Evolutionary conservation across 1,284 basidiomycete species (phyloP).

Genomic region (Ceratobasidium sp.): DNA sequence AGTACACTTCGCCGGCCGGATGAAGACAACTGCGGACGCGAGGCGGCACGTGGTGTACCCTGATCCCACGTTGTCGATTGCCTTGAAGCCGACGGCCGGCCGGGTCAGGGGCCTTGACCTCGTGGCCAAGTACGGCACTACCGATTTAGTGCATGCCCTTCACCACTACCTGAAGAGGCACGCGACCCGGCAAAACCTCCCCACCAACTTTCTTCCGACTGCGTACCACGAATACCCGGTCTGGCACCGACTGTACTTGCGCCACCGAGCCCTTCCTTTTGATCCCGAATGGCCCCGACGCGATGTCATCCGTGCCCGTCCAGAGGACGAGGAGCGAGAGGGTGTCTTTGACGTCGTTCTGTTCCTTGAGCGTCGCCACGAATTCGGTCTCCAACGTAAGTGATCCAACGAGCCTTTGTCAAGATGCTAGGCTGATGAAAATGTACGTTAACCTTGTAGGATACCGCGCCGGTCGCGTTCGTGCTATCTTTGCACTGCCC

Average conservation of each 20-base stretch:
- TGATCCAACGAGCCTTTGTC: neutral
- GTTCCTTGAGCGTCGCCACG: neutral
- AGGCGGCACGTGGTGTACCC: no score
- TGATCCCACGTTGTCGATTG: no score
- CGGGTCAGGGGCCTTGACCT: no score
- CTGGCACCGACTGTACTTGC: conserved; percentile 30
- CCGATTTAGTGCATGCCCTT: no score
- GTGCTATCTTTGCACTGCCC: conserved; percentile 2
- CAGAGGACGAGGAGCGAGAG: conserved; percentile 45
- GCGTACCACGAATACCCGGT: neutral
- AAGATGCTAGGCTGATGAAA: no score
- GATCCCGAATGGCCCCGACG: conserved; percentile 3
- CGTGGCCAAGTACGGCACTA: no score
- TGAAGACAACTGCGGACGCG: no score
- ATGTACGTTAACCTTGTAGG: no score
- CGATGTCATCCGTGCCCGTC: conserved; percentile 15
- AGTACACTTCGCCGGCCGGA: no score
- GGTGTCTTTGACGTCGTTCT: conserved; percentile 6
- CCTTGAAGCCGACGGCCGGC: no score
- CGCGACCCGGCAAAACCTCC: neutral
- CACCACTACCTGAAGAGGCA: neutral
- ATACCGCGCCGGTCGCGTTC: no score
- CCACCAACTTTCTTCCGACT: neutral
- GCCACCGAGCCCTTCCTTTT: conserved; percentile 12
- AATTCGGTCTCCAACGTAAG: conserved; percentile 42